Evolutionary conservation across 768 basidiomycete species (phyloP).

Genomic region (Lentinus tigrinus): DNA sequence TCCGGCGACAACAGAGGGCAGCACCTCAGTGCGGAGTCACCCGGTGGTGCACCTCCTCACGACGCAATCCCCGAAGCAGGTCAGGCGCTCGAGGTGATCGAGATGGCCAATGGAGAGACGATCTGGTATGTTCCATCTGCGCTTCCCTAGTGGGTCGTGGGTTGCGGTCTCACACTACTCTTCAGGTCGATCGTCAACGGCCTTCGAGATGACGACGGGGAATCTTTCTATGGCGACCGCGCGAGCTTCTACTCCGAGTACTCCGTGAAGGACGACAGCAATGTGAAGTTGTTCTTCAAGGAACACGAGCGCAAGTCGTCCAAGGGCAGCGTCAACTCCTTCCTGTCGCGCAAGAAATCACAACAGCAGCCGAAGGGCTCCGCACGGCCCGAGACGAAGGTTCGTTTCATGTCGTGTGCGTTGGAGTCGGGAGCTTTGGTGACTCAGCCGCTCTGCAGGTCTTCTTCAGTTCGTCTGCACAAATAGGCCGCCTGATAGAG

Average conservation of each 20-base stretch:
- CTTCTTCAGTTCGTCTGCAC: slow-evolving; percentile 71
- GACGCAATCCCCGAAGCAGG: slow-evolving; percentile 34
- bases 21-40: slow-evolving; percentile 21
- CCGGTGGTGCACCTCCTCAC: slow-evolving; percentile 35
- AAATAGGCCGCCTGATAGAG: slow-evolving; percentile 84
- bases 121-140: slow-evolving; percentile 63
- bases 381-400: slow-evolving; percentile 82
- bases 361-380: slow-evolving; percentile 39
- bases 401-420: slow-evolving; percentile 30
- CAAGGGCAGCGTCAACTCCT: slow-evolving; percentile 59
- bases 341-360: slow-evolving; percentile 60
- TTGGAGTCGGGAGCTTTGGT: neutral
- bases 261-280: slow-evolving; percentile 53
- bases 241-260: slow-evolving; percentile 76
- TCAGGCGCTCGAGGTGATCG: slow-evolving; percentile 75
- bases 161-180: slow-evolving; percentile 7
- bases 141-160: slow-evolving; percentile 2
- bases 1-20: slow-evolving; percentile 48
- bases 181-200: slow-evolving; percentile 81
- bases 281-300: slow-evolving; percentile 72
- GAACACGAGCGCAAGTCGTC: slow-evolving; percentile 70
- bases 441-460: slow-evolving; percentile 40
- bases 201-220: slow-evolving; percentile 73
- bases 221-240: slow-evolving; percentile 65
- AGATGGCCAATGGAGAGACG: slow-evolving; percentile 84